phyloP scores from a whole-genome alignment of 345 rosid species.

The Geranium brycei region DNA sequence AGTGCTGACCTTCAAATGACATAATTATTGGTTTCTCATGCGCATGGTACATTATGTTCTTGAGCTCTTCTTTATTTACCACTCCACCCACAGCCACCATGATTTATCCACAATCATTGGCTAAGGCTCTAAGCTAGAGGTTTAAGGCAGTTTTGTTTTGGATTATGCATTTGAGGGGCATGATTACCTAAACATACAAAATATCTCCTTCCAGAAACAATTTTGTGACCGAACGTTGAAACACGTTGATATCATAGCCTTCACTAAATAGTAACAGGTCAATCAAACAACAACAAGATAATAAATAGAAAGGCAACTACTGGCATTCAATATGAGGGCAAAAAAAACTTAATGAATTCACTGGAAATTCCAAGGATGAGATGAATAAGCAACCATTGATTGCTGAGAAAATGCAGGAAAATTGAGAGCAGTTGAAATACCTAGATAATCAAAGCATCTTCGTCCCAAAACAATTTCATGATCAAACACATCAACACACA shows the following conservation, averaged over 20 bases:
- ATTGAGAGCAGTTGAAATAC: background rate
- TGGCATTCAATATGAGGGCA: too few species aligned
- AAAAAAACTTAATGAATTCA: too few species aligned
- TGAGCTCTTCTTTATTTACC: background rate
- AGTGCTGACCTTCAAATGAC: background rate
- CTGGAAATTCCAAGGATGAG: too few species aligned
- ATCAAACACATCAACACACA: background rate
- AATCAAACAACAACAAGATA: background rate
- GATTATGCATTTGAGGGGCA: background rate
- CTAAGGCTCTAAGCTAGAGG: background rate
- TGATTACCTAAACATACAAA: background rate
- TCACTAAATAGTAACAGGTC: background rate
- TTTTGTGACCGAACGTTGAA: background rate
- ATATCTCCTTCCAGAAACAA: background rate
- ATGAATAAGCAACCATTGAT: too few species aligned
- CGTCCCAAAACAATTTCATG: too few species aligned
- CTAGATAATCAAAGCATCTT: too few species aligned
- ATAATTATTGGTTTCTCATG: too few species aligned
- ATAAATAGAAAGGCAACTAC: too few species aligned
- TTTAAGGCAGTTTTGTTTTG: background rate
- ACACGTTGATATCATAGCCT: too few species aligned
- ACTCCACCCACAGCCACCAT: background rate
- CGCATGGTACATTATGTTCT: background rate
- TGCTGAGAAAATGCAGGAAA: background rate
- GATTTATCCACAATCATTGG: background rate